These are phyloP conservation scores for Rhizoclosmatium sp. DNA, from an alignment of 192 early-diverging fungal species.

Conservation along the genomic window DNA sequence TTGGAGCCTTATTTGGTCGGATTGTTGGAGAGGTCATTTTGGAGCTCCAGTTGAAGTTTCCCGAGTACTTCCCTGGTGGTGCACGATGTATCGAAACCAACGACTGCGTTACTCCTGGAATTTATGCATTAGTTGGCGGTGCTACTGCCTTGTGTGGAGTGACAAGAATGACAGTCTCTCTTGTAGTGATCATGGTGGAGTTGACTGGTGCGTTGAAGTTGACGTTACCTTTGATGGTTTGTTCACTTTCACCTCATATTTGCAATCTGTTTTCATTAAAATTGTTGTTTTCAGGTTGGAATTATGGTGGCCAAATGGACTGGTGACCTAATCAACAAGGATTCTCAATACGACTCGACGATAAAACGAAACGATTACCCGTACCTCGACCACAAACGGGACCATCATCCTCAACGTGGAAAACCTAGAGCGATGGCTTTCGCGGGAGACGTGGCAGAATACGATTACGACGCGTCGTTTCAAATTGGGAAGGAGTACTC, in stretches of 20 bases:
- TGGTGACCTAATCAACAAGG: slow-evolving; percentile 68
- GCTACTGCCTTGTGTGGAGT: slow-evolving; percentile 84
- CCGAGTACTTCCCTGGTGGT: not conserved
- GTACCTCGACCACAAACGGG: slow-evolving; percentile 77
- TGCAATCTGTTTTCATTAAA: not conserved
- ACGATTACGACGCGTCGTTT: slow-evolving; percentile 38
- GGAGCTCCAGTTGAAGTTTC: slow-evolving; percentile 38
- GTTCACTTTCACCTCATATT: not conserved
- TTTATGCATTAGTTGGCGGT: slow-evolving; percentile 90
- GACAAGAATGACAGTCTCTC: slow-evolving; percentile 82
- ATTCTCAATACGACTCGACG: slow-evolving; percentile 73
- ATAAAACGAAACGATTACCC: slow-evolving; percentile 80
- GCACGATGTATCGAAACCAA: slow-evolving; percentile 69
- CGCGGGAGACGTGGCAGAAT: slow-evolving; percentile 61
- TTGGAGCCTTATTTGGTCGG: slow-evolving; percentile 87
- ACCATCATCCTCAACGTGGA: slow-evolving; percentile 69
- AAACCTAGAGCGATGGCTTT: slow-evolving; percentile 70
- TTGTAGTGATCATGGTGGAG: slow-evolving; percentile 95
- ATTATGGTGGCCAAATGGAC: slow-evolving; percentile 66
- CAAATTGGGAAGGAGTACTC: slow-evolving; percentile 69
- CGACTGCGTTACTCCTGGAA: slow-evolving; percentile 82
- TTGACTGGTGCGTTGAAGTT: slow-evolving; percentile 89
- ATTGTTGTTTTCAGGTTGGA: slow-evolving; percentile 5
- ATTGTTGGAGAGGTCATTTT: slow-evolving; percentile 80
- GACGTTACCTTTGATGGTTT: slow-evolving; percentile 59